Evolutionary conservation across 1,139 yeast species (phyloP).

Genomic region (Schizosaccharomyces versatilis): DNA sequence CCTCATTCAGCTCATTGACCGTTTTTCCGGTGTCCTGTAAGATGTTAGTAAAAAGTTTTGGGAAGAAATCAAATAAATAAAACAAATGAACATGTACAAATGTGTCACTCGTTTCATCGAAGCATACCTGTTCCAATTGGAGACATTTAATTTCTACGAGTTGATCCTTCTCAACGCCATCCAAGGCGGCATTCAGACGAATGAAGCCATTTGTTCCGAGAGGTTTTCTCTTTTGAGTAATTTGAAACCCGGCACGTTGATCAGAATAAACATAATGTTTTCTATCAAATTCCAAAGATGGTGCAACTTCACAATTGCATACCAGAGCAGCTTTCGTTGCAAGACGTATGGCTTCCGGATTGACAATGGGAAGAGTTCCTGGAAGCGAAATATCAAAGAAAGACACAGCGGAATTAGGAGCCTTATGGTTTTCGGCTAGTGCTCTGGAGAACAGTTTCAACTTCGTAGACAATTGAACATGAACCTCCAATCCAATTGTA

Average conservation of each 20-base stretch:
- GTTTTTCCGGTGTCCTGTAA: conserved; percentile 63
- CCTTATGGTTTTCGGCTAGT: conserved; percentile 24
- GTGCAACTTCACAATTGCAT: conserved; percentile 36
- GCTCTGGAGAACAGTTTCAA: conserved; percentile 15
- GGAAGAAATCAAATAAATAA: too few species aligned
- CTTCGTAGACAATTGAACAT: conserved; percentile 13
- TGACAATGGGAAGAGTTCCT: conserved; percentile 73
- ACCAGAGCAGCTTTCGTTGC: conserved; percentile 61
- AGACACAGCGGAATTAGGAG: conserved; percentile 52
- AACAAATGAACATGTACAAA: too few species aligned
- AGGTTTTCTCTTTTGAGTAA: conserved; percentile 74
- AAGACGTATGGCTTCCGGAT: conserved; percentile 47
- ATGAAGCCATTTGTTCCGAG: conserved; percentile 47
- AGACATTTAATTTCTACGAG: conserved; percentile 21
- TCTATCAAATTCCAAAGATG: conserved; percentile 53
- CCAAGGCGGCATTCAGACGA: conserved; percentile 26
- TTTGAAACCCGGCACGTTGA: conserved; percentile 89
- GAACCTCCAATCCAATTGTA: conserved; percentile 12
- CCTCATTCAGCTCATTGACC: conserved; percentile 26
- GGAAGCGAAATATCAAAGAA: conserved; percentile 75
- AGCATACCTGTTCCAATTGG: conserved; percentile 12
- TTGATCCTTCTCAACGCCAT: conserved; percentile 25
- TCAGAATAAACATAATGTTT: conserved; percentile 93
- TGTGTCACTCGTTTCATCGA: too few species aligned
- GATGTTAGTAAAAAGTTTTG: not conserved